These are phyloP conservation scores for Quercus engelmannii DNA, from an alignment of 306 rosid species.

Conservation along the genomic window DNA sequence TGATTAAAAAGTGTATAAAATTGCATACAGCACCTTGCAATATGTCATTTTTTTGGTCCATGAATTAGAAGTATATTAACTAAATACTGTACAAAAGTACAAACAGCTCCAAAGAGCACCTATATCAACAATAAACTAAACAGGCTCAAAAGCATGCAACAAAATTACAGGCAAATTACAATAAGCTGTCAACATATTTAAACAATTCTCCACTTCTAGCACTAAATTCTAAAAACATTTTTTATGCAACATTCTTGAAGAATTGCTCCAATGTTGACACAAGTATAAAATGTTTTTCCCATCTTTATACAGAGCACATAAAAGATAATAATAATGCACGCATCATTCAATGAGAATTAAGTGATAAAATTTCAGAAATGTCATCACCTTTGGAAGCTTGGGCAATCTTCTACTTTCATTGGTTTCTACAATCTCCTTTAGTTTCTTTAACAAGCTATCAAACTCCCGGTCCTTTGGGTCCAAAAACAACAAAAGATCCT, in stretches of 20 bases:
- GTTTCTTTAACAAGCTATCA: constrained; percentile 44
- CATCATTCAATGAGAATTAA: not conserved
- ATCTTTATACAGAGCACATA: not conserved
- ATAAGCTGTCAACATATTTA: not conserved
- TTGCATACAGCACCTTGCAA: not conserved
- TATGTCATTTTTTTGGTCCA: not conserved
- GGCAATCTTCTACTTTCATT: constrained; percentile 93
- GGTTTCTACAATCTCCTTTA: constrained; percentile 84
- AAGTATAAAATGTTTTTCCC: not conserved
- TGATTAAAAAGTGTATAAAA: not conserved
- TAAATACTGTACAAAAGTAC: not conserved
- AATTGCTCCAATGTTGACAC: not conserved
- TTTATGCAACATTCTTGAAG: not conserved
- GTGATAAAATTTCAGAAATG: not conserved
- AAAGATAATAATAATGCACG: not conserved
- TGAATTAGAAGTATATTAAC: not conserved
- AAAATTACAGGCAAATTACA: not conserved
- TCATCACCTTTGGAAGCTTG: constrained; percentile 90
- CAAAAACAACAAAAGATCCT: constrained; percentile 47
- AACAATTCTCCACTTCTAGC: not conserved
- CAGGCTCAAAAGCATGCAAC: not conserved
- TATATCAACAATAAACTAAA: not conserved
- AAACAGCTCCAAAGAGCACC: not conserved
- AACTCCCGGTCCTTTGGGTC: constrained; percentile 53
- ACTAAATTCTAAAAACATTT: not conserved